Evolutionary conservation across 768 basidiomycete genomes (phyloP).

Genomic region (Podaxis sp.): DNA sequence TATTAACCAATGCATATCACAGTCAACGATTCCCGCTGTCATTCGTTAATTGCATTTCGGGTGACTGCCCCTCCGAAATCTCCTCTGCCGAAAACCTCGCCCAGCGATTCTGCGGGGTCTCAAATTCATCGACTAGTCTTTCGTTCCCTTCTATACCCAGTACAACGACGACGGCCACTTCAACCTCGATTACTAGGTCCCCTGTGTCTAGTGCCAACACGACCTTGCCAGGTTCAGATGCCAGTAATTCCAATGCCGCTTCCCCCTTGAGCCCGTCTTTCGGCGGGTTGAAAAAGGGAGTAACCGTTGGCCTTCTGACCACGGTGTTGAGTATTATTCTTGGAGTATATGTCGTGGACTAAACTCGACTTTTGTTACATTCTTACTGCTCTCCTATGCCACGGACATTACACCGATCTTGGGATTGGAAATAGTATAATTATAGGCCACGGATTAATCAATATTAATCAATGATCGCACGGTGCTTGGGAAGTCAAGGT

Average conservation of each 20-base stretch:
- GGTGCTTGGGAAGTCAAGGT: too few relatives aligned
- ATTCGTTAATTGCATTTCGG: conserved; percentile 36
- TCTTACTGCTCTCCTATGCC: background rate
- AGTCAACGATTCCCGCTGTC: conserved; percentile 34
- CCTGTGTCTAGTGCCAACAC: background rate
- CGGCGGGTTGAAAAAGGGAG: background rate
- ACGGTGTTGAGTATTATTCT: background rate
- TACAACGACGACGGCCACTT: conserved; percentile 7
- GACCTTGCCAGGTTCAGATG: background rate
- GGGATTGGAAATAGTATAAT: background rate
- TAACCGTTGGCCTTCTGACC: background rate
- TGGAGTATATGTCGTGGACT: background rate
- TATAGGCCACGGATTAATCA: background rate
- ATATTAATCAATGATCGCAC: too few relatives aligned
- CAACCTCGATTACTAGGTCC: background rate
- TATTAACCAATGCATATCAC: background rate
- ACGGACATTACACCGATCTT: background rate
- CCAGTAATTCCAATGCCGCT: conserved; percentile 2
- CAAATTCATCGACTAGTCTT: conserved; percentile 32
- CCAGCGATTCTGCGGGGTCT: conserved; percentile 45
- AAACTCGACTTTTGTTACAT: background rate
- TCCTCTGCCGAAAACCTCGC: conserved; percentile 40
- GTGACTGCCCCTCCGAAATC: conserved; percentile 35
- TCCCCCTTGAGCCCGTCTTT: too few relatives aligned
- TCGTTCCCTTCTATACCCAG: conserved; percentile 31